These are phyloP conservation scores for Trypanosoma vivax DNA, from an alignment of 208 protist genomes.

Conservation along the genomic window DNA sequence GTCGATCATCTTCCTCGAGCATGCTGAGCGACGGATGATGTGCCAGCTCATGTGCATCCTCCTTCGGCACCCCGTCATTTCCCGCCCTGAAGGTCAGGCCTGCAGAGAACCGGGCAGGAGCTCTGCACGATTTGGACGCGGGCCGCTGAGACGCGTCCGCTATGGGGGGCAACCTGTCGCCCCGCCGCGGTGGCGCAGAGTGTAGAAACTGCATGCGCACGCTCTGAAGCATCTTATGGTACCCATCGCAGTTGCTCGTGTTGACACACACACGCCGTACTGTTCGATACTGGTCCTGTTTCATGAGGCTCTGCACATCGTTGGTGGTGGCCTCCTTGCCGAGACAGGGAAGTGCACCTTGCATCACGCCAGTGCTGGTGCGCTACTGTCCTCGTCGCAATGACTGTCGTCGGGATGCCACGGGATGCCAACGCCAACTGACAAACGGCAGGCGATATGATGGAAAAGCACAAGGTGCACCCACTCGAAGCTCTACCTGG, in stretches of 20 bases:
- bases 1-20: slow-evolving; percentile 42
- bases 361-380: too few species aligned
- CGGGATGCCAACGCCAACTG: too few species aligned
- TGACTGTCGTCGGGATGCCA: too few species aligned
- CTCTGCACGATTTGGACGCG: slow-evolving; percentile 1
- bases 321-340: background rate
- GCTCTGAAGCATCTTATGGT: slow-evolving; percentile 42
- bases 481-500: too few species aligned
- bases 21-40: slow-evolving; percentile 20
- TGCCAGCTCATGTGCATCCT: slow-evolving; percentile 12
- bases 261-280: slow-evolving; percentile 27
- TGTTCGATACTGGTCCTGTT: slow-evolving; percentile 2
- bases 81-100: slow-evolving; percentile 2
- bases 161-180: slow-evolving; percentile 32
- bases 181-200: slow-evolving; percentile 2
- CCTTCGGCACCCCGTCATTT: background rate
- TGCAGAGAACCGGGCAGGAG: slow-evolving; percentile 6
- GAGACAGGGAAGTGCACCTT: background rate
- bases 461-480: too few species aligned
- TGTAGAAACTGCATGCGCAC: slow-evolving; percentile 47
- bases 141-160: slow-evolving; percentile 36
- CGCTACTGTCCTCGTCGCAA: too few species aligned
- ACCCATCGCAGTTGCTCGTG: slow-evolving; percentile 20
- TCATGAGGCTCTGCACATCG: background rate
- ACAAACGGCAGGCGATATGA: too few species aligned